phyloP scores from a whole-genome alignment of 2,329 filamentous ascomycete genomes.

The Tolypocladium cylindrosporum region DNA sequence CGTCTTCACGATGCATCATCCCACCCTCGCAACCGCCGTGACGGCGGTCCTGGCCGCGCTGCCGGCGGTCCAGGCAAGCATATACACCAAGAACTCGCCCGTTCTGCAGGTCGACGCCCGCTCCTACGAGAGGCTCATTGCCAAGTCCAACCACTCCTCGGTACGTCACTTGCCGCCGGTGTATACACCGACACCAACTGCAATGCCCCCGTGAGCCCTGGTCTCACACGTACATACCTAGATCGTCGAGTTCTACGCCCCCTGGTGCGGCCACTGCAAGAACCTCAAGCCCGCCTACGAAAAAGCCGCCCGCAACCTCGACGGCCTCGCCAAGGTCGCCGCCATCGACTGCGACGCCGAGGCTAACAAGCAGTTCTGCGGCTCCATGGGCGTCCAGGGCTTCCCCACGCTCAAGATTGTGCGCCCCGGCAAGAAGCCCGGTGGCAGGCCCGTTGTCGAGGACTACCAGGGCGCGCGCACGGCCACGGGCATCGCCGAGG shows the following conservation, averaged over 20 bases:
- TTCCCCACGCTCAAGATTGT: conserved; percentile 96
- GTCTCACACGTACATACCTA: conserved; percentile 13
- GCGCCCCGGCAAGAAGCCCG: conserved; percentile 67
- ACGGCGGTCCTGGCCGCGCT: conserved; percentile 31
- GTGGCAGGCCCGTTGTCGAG: conserved; percentile 69
- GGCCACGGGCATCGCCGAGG: conserved; percentile 80
- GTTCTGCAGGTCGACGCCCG: conserved; percentile 75
- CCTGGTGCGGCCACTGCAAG: conserved; percentile 96
- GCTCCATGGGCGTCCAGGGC: conserved; percentile 76
- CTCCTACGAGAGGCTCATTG: conserved; percentile 73
- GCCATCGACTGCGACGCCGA: conserved; percentile 95
- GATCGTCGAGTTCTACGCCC: conserved; percentile 83
- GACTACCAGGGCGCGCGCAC: conserved; percentile 80
- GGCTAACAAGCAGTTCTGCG: conserved; percentile 79
- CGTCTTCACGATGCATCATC: conserved; percentile 39
- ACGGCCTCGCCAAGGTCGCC: conserved; percentile 88
- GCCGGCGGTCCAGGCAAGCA: conserved; percentile 51
- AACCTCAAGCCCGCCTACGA: conserved; percentile 94
- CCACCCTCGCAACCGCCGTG: conserved; percentile 9
- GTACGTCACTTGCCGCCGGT: conserved; percentile 39
- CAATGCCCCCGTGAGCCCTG: too few relatives aligned
- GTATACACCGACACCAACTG: too few relatives aligned
- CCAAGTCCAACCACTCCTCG: conserved; percentile 82
- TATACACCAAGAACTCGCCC: conserved; percentile 81
- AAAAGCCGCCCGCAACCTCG: conserved; percentile 79